phyloP scores from a whole-genome alignment of 1,139 yeast genomes.

The Saccharomyces hybrid region DNA sequence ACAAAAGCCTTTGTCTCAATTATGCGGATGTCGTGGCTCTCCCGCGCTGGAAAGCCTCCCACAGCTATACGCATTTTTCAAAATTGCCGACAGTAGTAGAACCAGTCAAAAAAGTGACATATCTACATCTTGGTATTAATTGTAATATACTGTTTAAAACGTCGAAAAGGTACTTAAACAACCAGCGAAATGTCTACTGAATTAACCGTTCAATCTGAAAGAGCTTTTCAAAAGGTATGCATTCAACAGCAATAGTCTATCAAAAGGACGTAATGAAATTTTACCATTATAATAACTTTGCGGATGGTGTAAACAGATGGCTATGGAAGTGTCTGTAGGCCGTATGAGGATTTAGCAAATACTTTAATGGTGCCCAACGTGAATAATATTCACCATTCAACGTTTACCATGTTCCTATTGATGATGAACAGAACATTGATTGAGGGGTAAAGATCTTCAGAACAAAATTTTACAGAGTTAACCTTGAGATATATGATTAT shows the following conservation, averaged over 20 bases:
- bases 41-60: not conserved
- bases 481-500: too few species aligned
- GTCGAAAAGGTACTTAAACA: too few species aligned
- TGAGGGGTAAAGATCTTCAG: not conserved
- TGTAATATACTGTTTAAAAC: too few species aligned
- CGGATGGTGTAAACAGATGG: not conserved
- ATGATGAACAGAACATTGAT: slow-evolving; percentile 9
- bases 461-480: too few species aligned
- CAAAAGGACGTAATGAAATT: not conserved
- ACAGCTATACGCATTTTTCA: not conserved
- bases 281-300: not conserved
- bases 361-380: too few species aligned
- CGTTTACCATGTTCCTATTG: too few species aligned
- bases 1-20: not conserved
- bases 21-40: not conserved
- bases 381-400: too few species aligned
- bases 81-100: not conserved
- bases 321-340: too few species aligned
- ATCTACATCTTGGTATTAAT: not conserved
- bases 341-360: too few species aligned
- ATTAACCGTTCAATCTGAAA: too few species aligned
- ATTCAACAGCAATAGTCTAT: not conserved
- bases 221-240: too few species aligned
- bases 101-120: not conserved
- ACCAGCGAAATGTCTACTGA: too few species aligned